Conservation (phyloP, 2,329 filamentous ascomycete genomes). For the Chlorencoelia australis region DNA sequence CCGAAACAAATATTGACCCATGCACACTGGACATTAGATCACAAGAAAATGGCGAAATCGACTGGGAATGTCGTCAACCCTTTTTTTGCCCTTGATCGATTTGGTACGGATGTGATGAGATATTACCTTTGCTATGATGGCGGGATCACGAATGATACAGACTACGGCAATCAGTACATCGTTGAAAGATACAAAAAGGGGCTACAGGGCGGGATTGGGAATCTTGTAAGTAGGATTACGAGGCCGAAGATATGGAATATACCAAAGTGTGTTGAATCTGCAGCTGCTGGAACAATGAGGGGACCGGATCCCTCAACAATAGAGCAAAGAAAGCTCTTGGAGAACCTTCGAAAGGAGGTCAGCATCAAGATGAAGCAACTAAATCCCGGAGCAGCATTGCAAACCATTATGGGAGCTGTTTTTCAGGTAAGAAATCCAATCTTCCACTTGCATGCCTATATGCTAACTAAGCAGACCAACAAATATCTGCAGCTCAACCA, state of each 20-base stretch:
- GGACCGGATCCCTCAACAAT: slow-evolving; percentile 11
- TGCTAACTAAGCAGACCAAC: slow-evolving; percentile 43
- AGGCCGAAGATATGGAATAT: slow-evolving; percentile 62
- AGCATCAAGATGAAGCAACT: slow-evolving; percentile 50
- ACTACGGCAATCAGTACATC: slow-evolving; percentile 75
- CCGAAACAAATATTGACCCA: slow-evolving; percentile 78
- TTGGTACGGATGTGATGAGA: slow-evolving; percentile 77
- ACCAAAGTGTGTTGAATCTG: slow-evolving; percentile 34
- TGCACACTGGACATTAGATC: slow-evolving; percentile 89
- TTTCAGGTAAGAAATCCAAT: slow-evolving; percentile 38
- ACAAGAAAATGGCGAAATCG: slow-evolving; percentile 93
- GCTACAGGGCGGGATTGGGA: slow-evolving; percentile 70
- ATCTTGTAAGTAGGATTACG: slow-evolving; percentile 63
- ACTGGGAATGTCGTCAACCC: slow-evolving; percentile 92
- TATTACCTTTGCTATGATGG: slow-evolving; percentile 82
- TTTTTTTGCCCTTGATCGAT: slow-evolving; percentile 81
- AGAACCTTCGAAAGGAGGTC: slow-evolving; percentile 32
- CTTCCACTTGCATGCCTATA: neutral
- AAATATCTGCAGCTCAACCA: slow-evolving; percentile 51
- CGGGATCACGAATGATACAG: slow-evolving; percentile 64
- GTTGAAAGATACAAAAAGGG: slow-evolving; percentile 69
- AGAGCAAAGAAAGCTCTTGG: slow-evolving; percentile 32
- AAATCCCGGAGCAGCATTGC: slow-evolving; percentile 55
- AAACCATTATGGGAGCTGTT: slow-evolving; percentile 51
- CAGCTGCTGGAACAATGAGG: slow-evolving; percentile 14